These are phyloP conservation scores for Leccinum variicolor DNA, from an alignment of 768 basidiomycete genomes.

Conservation along the genomic window DNA sequence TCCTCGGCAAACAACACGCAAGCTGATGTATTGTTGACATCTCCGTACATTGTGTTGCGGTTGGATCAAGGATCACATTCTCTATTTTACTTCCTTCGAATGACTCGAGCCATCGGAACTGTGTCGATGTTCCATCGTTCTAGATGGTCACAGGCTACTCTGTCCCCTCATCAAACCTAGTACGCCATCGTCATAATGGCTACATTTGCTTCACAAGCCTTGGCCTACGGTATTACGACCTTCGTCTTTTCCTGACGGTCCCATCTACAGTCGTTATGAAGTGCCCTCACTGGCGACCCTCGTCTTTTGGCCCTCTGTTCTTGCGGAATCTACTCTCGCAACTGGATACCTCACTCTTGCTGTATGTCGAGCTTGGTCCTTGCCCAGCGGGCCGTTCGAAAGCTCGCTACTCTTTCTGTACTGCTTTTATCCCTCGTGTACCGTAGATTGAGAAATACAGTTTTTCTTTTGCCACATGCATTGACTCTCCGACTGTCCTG, in stretches of 20 bases:
- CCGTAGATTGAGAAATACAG: constrained; percentile 35
- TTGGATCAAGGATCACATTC: not conserved
- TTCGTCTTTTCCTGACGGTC: not conserved
- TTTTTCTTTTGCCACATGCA: constrained; percentile 41
- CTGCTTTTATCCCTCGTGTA: constrained; percentile 25
- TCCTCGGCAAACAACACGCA: not conserved
- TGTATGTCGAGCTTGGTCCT: not conserved
- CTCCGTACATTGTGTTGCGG: not conserved
- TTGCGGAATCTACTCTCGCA: not conserved
- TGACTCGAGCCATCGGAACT: not conserved
- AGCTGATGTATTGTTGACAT: not conserved
- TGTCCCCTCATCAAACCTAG: not conserved
- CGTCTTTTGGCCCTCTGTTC: not conserved
- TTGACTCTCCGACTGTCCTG: constrained; percentile 56
- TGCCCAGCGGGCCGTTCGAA: not conserved
- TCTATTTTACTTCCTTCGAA: not conserved
- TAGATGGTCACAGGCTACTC: not conserved
- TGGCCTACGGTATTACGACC: not conserved
- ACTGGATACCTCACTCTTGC: not conserved
- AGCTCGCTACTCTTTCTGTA: constrained; percentile 16
- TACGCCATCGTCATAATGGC: not conserved
- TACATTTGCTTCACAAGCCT: not conserved
- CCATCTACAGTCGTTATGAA: not conserved
- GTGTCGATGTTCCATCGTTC: not conserved
- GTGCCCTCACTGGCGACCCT: not conserved